phyloP scores from a whole-genome alignment of 108 stramenopile genomes.

The Cyclotella baltica region DNA sequence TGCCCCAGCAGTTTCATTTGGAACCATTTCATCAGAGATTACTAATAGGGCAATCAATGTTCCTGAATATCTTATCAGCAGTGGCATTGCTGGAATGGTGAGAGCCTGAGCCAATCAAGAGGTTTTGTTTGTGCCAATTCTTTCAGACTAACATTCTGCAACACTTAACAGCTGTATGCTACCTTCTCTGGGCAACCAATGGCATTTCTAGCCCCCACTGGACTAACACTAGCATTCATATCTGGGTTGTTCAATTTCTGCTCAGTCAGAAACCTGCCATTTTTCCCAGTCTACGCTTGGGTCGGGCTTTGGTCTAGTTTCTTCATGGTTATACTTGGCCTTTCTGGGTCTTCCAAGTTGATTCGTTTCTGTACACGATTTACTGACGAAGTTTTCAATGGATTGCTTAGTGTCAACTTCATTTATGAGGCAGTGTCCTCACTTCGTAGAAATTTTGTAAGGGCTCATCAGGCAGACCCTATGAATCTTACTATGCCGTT shows the following conservation, averaged over 20 bases:
- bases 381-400: conserved; percentile 98
- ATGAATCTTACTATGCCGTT: conserved; percentile 88
- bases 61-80: conserved; percentile 90
- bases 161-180: conserved; percentile 63
- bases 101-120: conserved; percentile 15
- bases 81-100: conserved; percentile 88
- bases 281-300: conserved; percentile 96
- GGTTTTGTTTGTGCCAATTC: no score
- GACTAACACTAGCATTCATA: conserved; percentile 94
- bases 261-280: conserved; percentile 76
- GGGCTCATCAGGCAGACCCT: conserved; percentile 82
- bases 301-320: conserved; percentile 93
- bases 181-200: conserved; percentile 95
- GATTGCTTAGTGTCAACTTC: conserved; percentile 93
- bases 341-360: conserved; percentile 81
- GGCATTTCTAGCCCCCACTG: conserved; percentile 98
- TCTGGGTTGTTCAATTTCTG: conserved; percentile 88
- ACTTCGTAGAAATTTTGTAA: conserved; percentile 71
- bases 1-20: conserved; percentile 94
- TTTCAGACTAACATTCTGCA: no score
- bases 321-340: conserved; percentile 84
- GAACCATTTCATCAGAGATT: conserved; percentile 88
- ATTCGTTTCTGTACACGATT: conserved; percentile 96
- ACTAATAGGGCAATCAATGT: conserved; percentile 91
- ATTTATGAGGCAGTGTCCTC: conserved; percentile 90